phyloP scores from a whole-genome alignment of 1,284 basidiomycete genomes.

The Blastosporella zonata region DNA sequence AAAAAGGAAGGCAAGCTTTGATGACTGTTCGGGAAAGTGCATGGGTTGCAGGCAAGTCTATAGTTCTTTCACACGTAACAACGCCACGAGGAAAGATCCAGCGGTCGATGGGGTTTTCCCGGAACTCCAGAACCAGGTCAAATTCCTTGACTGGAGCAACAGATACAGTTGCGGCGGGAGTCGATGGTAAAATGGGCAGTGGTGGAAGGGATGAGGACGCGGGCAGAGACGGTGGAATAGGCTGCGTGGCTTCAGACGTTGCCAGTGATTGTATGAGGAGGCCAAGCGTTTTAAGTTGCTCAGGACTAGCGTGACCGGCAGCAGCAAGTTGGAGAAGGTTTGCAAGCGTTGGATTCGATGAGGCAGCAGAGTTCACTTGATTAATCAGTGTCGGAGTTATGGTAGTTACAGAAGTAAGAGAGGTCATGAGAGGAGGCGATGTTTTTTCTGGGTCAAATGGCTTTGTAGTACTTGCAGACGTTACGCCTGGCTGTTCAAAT shows the following conservation, averaged over 20 bases:
- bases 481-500: slow-evolving; percentile 1
- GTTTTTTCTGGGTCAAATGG: slow-evolving; percentile 17
- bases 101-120: slow-evolving; percentile 55
- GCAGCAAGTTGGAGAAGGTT: slow-evolving; percentile 62
- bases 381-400: slow-evolving; percentile 56
- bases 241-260: slow-evolving; percentile 20
- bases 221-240: slow-evolving; percentile 9
- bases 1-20: slow-evolving; percentile 35
- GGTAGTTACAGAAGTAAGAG: slow-evolving; percentile 39
- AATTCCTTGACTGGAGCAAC: slow-evolving; percentile 44
- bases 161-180: slow-evolving; percentile 14
- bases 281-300: slow-evolving; percentile 62
- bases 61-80: slow-evolving; percentile 41
- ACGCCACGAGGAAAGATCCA: slow-evolving; percentile 64
- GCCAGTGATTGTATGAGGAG: slow-evolving; percentile 56
- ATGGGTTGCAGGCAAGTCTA: slow-evolving; percentile 11
- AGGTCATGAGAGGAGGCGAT: slow-evolving; percentile 37
- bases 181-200: slow-evolving; percentile 16
- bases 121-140: slow-evolving; percentile 69
- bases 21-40: slow-evolving; percentile 36
- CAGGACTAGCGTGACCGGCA: slow-evolving; percentile 52
- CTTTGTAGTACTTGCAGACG: slow-evolving; percentile 8
- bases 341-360: slow-evolving; percentile 59
- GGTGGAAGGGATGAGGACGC: slow-evolving; percentile 10
- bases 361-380: slow-evolving; percentile 63